Percentiles rank a stretch among this genome's conserved stretches.
Evolutionary conservation across 1,284 basidiomycete species (phyloP).

Genomic region (Leccinum variabile): DNA sequence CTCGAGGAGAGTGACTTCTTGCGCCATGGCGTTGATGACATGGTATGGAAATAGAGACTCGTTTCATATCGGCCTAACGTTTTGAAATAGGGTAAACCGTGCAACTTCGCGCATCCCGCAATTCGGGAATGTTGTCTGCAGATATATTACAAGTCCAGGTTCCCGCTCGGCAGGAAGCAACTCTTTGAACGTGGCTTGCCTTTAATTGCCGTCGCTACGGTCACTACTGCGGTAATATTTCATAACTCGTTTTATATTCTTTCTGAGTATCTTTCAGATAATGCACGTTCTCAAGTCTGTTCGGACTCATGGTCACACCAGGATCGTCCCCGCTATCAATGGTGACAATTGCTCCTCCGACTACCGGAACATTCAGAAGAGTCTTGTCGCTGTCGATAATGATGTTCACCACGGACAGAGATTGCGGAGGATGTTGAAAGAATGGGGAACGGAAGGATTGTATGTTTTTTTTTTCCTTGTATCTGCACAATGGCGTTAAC

Average conservation of each 20-base stretch:
- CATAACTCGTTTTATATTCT: background rate
- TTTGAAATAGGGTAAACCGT: background rate
- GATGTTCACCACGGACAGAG: too few species aligned
- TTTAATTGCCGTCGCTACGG: background rate
- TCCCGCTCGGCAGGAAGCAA: background rate
- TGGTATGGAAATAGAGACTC: background rate
- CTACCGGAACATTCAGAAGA: background rate
- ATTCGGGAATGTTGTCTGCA: background rate
- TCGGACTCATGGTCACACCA: background rate
- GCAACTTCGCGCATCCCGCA: background rate
- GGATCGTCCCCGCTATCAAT: background rate
- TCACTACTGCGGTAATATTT: background rate
- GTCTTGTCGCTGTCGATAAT: too few species aligned
- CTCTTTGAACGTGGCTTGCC: background rate
- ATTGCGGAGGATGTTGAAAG: too few species aligned
- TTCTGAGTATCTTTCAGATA: background rate
- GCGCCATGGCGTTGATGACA: too few species aligned
- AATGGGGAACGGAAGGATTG: too few species aligned
- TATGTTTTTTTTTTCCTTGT: too few species aligned
- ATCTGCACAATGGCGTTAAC: too few species aligned
- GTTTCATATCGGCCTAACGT: background rate
- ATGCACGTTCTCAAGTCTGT: background rate
- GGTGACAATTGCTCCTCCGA: background rate
- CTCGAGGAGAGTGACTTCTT: too few species aligned
- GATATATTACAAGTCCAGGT: background rate